Base-by-base conservation (phyloP, 1,284 basidiomycete species). In the Pyrrhoderma lamaoense region DNA sequence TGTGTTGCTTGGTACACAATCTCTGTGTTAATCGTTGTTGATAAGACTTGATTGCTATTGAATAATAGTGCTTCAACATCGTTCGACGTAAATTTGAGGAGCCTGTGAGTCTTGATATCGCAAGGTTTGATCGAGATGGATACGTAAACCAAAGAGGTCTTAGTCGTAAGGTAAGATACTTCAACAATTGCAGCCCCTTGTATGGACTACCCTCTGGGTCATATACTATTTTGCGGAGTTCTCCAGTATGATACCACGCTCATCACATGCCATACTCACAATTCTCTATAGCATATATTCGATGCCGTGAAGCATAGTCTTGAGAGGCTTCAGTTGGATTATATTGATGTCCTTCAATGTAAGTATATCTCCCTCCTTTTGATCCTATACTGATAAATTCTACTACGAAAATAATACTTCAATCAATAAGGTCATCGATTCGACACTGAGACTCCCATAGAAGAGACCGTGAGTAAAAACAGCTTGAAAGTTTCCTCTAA, bases 231-330 rank as follows among this genome's bases (percentile, higher is more conserved):
- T n/a, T n/a, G n/a, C n/a, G n/a, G n/a, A n/a, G n/a, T n/a, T n/a
- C n/a, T n/a, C n/a, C n/a, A n/a, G n/a, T n/a, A n/a, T n/a, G n/a
- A n/a, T n/a, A n/a, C n/a, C n/a, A n/a, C n/a, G n/a, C n/a, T n/a
- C n/a, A n/a, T n/a, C n/a, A n/a, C n/a, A n/a, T n/a, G n/a, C n/a
- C n/a, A n/a, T n/a, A n/a, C n/a, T n/a, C n/a, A n/a, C n/a, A n/a
- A n/a, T n/a, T n/a, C n/a, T 61, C 3, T 42, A 51, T 42, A 73
- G 72, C 64, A 72, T 36, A 73, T 75, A 52, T 74, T 75, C 55
- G 70, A 70, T 14, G 64, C 67, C 2, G 69, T 75, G 51, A 69
- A 73, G 54, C 62, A 55, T 7, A 72, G 70, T 16, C 57, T 75
- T 49, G 58, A 71, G 54, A 62, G 72, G 1, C 65, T 74, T 4